Base-by-base conservation (phyloP, 1,284 basidiomycete species). In the Coniferiporia sulphurascens region DNA sequence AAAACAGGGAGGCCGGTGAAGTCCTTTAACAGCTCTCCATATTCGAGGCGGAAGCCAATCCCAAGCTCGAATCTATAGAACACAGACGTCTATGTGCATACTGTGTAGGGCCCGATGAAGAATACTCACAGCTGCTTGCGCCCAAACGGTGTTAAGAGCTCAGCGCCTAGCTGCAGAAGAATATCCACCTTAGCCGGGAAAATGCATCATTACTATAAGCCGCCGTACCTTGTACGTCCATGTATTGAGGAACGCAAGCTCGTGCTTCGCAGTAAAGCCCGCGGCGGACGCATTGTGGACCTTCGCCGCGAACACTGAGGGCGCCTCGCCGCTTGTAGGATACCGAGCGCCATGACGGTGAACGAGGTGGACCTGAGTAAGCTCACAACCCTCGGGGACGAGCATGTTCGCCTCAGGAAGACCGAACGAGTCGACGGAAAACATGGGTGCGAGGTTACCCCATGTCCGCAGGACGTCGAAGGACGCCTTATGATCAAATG, bases 371-470 rank as follows among this genome's bases (percentile, higher is more conserved):
- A 81, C 78, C 59, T 80, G 79, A 6, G 71, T 77, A 49, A 85
- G 69, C 38, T 71, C 69, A 67, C 83, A 85, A 0, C 76, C 73
- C 0, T 75, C 72, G 0, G 83, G 85, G 4, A 84, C 66, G 7
- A 74, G 57, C 1, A 80, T 77, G 4, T 79, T 77, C 1, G 84
- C 74, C 22, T 78, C 67, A 36, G 73, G 73, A 12, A 86, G 73
- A 13, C 84, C 84, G 65, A 83, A 84, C 4, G 77, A 76, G 15
- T 76, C 71, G 35, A 85, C 77, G 2, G 81, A 84, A 66, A 78
- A 79, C 76, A 79, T 81, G 2, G 85, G 84, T 0, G 79, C 72
- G 21, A 86, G 76, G 66, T 81, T 84, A n/a, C 82, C 85, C 74
- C 80, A 79, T 63, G 78, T 72, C 54, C 74, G 70, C 56, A 79